Evolutionary conservation across 768 basidiomycete species (phyloP), one percentile per base, ranked within the genome.

Genomic region (Pleurotus tuber-regium): DNA sequence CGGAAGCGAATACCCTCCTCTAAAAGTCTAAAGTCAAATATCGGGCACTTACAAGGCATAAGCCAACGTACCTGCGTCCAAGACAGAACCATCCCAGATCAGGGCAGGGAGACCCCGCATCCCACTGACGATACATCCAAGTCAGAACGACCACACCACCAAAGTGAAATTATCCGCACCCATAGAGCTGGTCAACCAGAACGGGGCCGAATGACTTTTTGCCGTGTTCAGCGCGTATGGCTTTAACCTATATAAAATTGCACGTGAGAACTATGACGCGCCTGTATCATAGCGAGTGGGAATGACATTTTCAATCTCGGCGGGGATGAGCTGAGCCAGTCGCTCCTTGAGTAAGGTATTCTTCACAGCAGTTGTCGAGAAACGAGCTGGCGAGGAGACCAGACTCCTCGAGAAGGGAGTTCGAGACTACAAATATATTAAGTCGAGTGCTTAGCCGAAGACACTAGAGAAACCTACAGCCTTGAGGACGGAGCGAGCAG

Each of bases 1-100:
- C 95, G 90, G 86, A 98, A 98, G 59, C 96, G 92, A 64, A 98
- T 98, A 52, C 96, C 96, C 77, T 97, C 94, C 65, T 95, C 90
- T 89, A 59, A 6, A 55, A 43, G 19, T 29, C 38, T 57, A 19
- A 23, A 47, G 50, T 44, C 25, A 56, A 52, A 53, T 48, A 56
- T 36, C n/a, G 41, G 43, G 51, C 14, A 40, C 26, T 29, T 19
- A 10, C 43, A 7, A 31, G 31, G 54, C 38, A 26, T 42, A 38
- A 29, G 9, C 12, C 39, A 7, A 69, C 81, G 52, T 48, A 87
- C 90, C 87, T 49, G 96, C 83, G 66, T 98, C 96, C 57, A 98
- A 85, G 54, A 98, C 96, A 51, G 96, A 98, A 54, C 90, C 96
- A 58, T 98, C 96, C 96, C 96, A 98, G 61, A 98, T 92, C 59